Conservation (phyloP, 2,329 filamentous ascomycete species). For the Trichoderma breve region DNA sequence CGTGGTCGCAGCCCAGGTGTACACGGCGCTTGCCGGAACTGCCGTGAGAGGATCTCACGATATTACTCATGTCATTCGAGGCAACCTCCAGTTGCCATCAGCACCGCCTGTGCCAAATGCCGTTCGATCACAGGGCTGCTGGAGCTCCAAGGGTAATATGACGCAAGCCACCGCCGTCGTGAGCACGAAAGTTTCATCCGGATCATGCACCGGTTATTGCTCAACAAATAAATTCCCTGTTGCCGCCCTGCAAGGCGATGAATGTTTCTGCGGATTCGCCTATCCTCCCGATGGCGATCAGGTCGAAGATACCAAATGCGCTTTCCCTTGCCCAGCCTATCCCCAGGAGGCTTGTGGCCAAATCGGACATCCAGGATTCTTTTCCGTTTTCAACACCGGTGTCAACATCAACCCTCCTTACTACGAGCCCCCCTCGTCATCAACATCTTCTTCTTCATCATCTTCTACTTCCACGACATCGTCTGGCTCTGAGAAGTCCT, state of each 20-base stretch:
- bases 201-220: conserved; percentile 43
- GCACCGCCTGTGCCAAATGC: conserved; percentile 37
- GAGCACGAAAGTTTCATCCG: conserved; percentile 34
- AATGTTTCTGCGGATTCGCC: conserved; percentile 71
- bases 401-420: conserved; percentile 38
- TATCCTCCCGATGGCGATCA: conserved; percentile 59
- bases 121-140: conserved; percentile 52
- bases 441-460: conserved; percentile 25
- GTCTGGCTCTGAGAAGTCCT: neutral
- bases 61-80: conserved; percentile 10
- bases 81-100: conserved; percentile 39
- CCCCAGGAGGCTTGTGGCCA: conserved; percentile 58
- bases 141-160: conserved; percentile 42
- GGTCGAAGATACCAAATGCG: conserved; percentile 60
- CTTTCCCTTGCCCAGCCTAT: conserved; percentile 64
- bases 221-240: conserved; percentile 42
- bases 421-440: conserved; percentile 23
- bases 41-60: neutral
- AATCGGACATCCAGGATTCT: conserved; percentile 31
- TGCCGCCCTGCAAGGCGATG: conserved; percentile 59
- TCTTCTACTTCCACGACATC: conserved; percentile 5
- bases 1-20: conserved; percentile 30
- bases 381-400: conserved; percentile 53
- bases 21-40: conserved; percentile 26
- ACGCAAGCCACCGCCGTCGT: conserved; percentile 25